Evolutionary conservation across 106 monocot genomes (phyloP).

Genomic region (Acorus gramineus): DNA sequence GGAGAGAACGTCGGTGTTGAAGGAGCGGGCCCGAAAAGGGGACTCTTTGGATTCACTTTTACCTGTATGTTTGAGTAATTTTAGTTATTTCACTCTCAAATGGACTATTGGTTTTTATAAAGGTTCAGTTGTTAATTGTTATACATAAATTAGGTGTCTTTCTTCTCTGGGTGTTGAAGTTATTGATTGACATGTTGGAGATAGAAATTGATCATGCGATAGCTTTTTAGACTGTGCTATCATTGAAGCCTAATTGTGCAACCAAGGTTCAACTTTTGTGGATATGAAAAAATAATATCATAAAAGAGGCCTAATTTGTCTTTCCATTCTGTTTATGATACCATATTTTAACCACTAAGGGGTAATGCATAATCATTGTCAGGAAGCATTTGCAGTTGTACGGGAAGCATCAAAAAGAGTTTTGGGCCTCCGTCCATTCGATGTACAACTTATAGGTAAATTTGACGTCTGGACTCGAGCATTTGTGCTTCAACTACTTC

Average conservation of each 20-base stretch:
- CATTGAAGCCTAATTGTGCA: too few relatives aligned
- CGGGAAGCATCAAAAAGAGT: constrained; percentile 96
- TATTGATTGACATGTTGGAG: too few relatives aligned
- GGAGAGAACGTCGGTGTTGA: constrained; percentile 49
- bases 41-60: constrained; percentile 82
- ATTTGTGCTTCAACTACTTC: too few relatives aligned
- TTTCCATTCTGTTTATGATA: not conserved
- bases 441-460: constrained; percentile 88
- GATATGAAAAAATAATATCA: too few relatives aligned
- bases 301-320: not conserved
- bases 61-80: constrained; percentile 36
- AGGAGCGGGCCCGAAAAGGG: constrained; percentile 56
- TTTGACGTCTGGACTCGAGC: not conserved
- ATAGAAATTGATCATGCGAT: too few relatives aligned
- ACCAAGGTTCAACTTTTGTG: too few relatives aligned
- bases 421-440: constrained; percentile 91
- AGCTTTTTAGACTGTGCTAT: too few relatives aligned
- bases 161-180: too few relatives aligned
- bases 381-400: constrained; percentile 97
- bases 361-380: not conserved
- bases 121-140: too few relatives aligned
- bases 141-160: too few relatives aligned
- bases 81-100: too few relatives aligned
- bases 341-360: not conserved
- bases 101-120: too few relatives aligned